Conservation (phyloP, 1,284 basidiomycete species). For the Malassezia dermatis region DNA sequence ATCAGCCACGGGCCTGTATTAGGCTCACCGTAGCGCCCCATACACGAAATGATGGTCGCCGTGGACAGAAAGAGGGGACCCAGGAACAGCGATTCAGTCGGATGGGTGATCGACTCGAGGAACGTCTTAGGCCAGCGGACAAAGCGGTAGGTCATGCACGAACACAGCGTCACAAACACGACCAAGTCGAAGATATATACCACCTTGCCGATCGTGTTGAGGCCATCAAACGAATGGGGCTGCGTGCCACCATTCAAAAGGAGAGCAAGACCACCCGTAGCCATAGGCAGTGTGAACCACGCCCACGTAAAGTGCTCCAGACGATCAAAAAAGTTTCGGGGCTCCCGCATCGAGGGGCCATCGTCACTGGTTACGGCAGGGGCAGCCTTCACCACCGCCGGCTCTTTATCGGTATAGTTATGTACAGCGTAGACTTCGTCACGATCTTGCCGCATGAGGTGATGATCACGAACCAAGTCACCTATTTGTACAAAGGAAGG, state of each 20-base stretch:
- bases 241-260: background rate
- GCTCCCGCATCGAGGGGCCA: background rate
- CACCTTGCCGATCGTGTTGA: background rate
- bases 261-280: background rate
- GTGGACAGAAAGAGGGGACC: background rate
- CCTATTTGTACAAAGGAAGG: too few relatives aligned
- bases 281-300: background rate
- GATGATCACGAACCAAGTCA: background rate
- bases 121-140: background rate
- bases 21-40: background rate
- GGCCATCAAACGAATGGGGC: background rate
- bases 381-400: background rate
- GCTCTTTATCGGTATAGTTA: background rate
- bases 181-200: background rate
- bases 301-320: background rate
- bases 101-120: background rate
- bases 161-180: background rate
- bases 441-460: background rate
- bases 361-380: background rate
- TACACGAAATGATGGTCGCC: background rate
- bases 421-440: background rate
- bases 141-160: background rate
- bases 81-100: background rate
- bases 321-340: background rate
- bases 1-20: background rate